A percentile compares a stretch with the other conserved stretches of the same genome.
These are phyloP conservation scores for Lunularia cruciata DNA, from an alignment of 225 moss, liverwort and hornwort genomes.

Conservation along the genomic window DNA sequence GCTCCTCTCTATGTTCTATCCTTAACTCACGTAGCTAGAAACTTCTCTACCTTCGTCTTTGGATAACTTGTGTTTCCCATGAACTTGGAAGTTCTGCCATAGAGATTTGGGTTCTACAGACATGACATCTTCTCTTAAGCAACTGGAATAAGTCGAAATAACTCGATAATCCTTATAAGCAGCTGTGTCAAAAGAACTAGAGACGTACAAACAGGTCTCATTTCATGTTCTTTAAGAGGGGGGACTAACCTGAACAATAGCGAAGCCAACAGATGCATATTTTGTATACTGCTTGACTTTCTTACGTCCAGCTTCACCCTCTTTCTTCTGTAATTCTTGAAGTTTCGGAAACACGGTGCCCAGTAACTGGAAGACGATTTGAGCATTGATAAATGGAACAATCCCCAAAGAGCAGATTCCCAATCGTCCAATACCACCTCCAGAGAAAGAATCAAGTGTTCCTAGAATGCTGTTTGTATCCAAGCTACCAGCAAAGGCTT, in stretches of 20 bases:
- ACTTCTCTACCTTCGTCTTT: too few species aligned
- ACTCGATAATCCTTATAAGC: too few species aligned
- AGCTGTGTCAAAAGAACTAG: too few species aligned
- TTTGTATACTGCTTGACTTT: constrained; percentile 83
- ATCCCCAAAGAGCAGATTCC: constrained; percentile 87
- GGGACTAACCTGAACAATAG: constrained; percentile 60
- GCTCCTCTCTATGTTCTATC: too few species aligned
- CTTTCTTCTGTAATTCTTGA: constrained; percentile 90
- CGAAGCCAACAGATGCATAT: constrained; percentile 80
- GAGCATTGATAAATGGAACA: constrained; percentile 95
- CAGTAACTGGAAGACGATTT: constrained; percentile 86
- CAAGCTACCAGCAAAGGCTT: constrained; percentile 82
- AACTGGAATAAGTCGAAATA: too few species aligned
- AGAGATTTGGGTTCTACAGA: too few species aligned
- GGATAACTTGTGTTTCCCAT: too few species aligned
- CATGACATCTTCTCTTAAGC: too few species aligned
- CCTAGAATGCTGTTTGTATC: constrained; percentile 85
- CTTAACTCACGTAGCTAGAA: too few species aligned
- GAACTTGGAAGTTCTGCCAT: too few species aligned
- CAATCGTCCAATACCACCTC: constrained; percentile 89
- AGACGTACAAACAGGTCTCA: too few species aligned
- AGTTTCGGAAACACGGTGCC: constrained; percentile 89
- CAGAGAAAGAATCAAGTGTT: constrained; percentile 85
- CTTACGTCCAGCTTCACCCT: constrained; percentile 88
- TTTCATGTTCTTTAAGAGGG: too few species aligned